Evolutionary conservation across 2,329 filamentous ascomycete species (phyloP), one percentile per base, ranked within the genome.

Genomic region (Lecanoromycetidae sp.): DNA sequence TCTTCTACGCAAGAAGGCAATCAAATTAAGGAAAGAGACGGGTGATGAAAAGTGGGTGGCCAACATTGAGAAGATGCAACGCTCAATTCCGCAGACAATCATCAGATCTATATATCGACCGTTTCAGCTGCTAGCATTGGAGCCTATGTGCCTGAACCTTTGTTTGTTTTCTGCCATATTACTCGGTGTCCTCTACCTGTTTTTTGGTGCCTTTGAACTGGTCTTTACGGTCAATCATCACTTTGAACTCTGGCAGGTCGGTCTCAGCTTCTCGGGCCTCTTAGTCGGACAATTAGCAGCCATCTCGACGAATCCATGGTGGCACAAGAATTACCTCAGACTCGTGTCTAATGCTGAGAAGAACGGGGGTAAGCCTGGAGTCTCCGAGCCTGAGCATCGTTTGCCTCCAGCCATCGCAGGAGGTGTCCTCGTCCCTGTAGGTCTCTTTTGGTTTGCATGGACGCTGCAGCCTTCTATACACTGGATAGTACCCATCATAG

Each of bases 391-490:
- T 7, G 90, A 95, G 66, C 93, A 83, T 66, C 79, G 87, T 51
- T 74, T 95, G 27, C 84, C 86, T 5, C 79, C 85, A 27, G 66
- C 80, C 17, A 82, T 88, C 43, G 61, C 72, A 6, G 90, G 88
- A n/a, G 80, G 80, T 0, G 64, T 87, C 36, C 65, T 94, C 8
- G 85, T 91, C 26, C 85, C 87, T 4, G 69, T 84, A 47, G 85
- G 86, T 5, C 66, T 96, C 13, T 94, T 95, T 63, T 83, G 85
- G 66, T 94, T 94, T 65, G 87, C 79, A 7, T 94, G 87, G 84
- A 87, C 84, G 4, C 82, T 83, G 12, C 88, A 80, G 61, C 7
- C 63, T 79, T 42, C 55, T 61, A 2, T 74, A 64, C 56, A 49
- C 43, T 46, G 45, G 44, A 53, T 50, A 43, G 72, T 80, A 37